phyloP scores from a whole-genome alignment of 2,329 filamentous ascomycete species.

The Trichoderma koningii region DNA sequence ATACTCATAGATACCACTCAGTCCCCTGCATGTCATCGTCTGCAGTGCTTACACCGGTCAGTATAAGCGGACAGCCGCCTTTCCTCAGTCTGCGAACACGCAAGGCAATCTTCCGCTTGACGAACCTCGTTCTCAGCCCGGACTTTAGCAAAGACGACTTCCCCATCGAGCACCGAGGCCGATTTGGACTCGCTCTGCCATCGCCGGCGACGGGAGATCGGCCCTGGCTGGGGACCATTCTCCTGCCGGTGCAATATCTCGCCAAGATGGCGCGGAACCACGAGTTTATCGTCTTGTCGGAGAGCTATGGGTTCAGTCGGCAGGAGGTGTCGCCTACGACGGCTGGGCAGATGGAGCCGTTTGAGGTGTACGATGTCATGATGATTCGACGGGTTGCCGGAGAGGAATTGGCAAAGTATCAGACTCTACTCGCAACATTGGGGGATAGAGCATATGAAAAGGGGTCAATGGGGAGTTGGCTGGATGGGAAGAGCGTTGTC shows the following conservation, averaged over 20 bases:
- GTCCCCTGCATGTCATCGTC: neutral
- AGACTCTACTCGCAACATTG: neutral
- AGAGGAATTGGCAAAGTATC: conserved; percentile 1
- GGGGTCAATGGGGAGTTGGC: neutral
- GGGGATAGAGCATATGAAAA: too few species aligned
- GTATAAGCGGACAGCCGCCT: neutral
- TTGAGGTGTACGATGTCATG: conserved; percentile 22
- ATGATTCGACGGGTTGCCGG: conserved; percentile 15
- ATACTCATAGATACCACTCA: neutral
- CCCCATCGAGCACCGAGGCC: conserved; percentile 10
- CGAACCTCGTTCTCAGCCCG: neutral
- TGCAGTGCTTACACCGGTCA: neutral
- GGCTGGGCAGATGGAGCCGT: conserved; percentile 1
- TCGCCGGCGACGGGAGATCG: conserved; percentile 10
- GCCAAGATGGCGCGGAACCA: conserved; percentile 16
- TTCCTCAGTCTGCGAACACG: neutral
- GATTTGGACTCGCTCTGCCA: conserved; percentile 15
- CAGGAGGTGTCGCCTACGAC: conserved; percentile 14
- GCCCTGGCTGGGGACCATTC: conserved; percentile 20
- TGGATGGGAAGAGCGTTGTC: conserved; percentile 11
- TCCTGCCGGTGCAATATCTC: conserved; percentile 15
- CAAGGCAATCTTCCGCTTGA: neutral
- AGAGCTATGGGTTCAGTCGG: conserved; percentile 22
- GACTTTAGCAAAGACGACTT: conserved; percentile 8
- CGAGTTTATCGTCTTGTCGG: conserved; percentile 21